A percentile compares a stretch with the other conserved stretches of the same genome.
phyloP scores from a whole-genome alignment of 1,284 basidiomycete species.

The Nidula niveotomentosa region DNA sequence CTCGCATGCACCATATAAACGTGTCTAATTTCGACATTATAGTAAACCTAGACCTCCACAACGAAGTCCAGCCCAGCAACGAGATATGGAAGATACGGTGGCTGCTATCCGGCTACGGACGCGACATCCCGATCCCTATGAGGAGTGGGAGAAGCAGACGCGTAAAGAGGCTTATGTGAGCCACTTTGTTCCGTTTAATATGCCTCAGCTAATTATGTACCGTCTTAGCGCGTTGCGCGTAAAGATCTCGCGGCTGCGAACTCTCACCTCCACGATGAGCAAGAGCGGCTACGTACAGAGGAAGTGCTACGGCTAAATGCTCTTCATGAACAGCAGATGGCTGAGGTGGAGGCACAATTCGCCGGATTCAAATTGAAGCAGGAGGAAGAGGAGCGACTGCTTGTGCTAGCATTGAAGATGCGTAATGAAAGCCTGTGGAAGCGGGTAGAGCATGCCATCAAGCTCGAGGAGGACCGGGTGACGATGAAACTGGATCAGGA shows the following conservation, averaged over 20 bases:
- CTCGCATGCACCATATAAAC: slow-evolving; percentile 1
- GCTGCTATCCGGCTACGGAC: slow-evolving; percentile 67
- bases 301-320: slow-evolving; percentile 36
- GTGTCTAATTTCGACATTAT: slow-evolving; percentile 1
- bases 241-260: slow-evolving; percentile 19
- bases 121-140: slow-evolving; percentile 70
- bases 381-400: slow-evolving; percentile 42
- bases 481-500: slow-evolving; percentile 52
- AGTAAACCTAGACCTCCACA: slow-evolving; percentile 21
- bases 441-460: slow-evolving; percentile 63
- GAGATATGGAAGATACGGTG: slow-evolving; percentile 63
- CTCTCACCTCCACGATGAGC: slow-evolving; percentile 34
- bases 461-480: slow-evolving; percentile 62
- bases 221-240: too few relatives aligned
- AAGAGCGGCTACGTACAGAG: slow-evolving; percentile 31
- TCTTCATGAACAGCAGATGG: slow-evolving; percentile 44
- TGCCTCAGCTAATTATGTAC: too few relatives aligned
- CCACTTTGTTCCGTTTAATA: too few relatives aligned
- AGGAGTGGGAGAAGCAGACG: slow-evolving; percentile 74
- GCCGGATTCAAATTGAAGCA: slow-evolving; percentile 40
- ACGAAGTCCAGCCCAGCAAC: slow-evolving; percentile 43
- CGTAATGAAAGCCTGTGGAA: slow-evolving; percentile 56
- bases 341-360: slow-evolving; percentile 46
- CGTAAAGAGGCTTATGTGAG: slow-evolving; percentile 71
- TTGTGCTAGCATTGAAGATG: slow-evolving; percentile 47